Evolutionary conservation across 2,329 filamentous ascomycete species (phyloP), one percentile per base, ranked within the genome.

Genomic region (Nemania sp.): DNA sequence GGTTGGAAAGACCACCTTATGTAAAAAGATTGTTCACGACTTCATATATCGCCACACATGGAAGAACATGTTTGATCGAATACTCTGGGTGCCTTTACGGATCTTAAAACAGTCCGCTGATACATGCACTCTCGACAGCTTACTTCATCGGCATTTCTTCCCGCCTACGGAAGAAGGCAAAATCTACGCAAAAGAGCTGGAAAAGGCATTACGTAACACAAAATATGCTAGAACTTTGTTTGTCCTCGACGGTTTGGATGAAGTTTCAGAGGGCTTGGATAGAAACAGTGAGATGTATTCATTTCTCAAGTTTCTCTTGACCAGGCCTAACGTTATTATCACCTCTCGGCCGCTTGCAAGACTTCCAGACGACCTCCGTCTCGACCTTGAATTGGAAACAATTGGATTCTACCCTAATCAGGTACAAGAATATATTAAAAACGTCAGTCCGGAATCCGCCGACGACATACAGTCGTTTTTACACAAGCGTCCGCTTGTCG

Each of bases 221-320:
- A 38, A 22, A 4, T 27, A 15, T 29, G 22, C 24, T 13, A 52
- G 10, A 52, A 55, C 53, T 7, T 11, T 84, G 0, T 81, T 82
- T 57, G 51, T 83, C 20, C 76, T 84, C 15, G 82, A 84, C 69
- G 82, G 82, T 5, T 62, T 83, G 11, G 82, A 84, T 62, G 82
- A 84, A 76, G 70, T 83, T 8, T 75, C 18, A 4, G 1, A 22
- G 24, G 38, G n/a, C 1, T 35, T 49, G 5, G 24, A 20, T 13
- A 1, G 4, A 4, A 6, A 11, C 1, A 18, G 32, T 24, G 41
- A 47, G 2, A 11, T 47, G 5, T 13, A 5, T 8, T 1, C 3
- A 22, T 20, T 58, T 13, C 24, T 58, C 24, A 6, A 22, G 4
- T 1, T 4, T 11, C 43, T 58, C 3, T 32, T 58, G 73, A 73